Evolutionary conservation across 192 early-diverging fungal genomes (phyloP), one percentile per base, ranked within the genome.

Genomic region (Podila epigama): DNA sequence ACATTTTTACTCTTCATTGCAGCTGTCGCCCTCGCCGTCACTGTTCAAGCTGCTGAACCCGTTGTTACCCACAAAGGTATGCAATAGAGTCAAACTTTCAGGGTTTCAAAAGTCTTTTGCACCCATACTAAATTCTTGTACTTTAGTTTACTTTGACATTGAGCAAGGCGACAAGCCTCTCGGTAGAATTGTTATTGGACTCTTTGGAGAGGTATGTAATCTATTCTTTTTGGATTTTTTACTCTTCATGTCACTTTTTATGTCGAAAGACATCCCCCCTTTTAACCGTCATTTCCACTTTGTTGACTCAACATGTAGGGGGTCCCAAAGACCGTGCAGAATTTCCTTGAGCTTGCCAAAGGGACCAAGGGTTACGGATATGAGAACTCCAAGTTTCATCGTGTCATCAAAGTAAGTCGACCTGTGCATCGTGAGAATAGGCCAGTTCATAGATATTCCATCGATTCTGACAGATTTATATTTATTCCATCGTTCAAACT

Each of bases 331-430:
- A 93, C 92, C 13, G 90, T 89, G 54, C 90, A 96, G 81, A 98
- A 98, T 90, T 98, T 98, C 83, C 86, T 93, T 18, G 91, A 89
- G 34, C 89, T 98, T 58, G 92, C 93, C 84, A 98, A 93, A 58
- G 93, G 94, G 69, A 93, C 10, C 27, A 57, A 68, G 6, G 71
- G 68, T 5, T 71, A 68, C 53, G 70, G 81, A 44, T 83, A 57
- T 60, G 53, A 70, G 51, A 68, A 60, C 5, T 79, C 77, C 5
- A 28, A 54, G 22, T 83, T 83, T 59, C 92, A 94, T 73, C 92
- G 92, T 60, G 89, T 92, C 28, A 92, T 92, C 79, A 84, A 87
- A 63, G 70, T 75, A 64, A n/a, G 52, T 51, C 16, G 44, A 95
- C 94, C 58, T 89, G 92, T 71, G 92, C 86, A 90, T 78, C 89